Base-by-base conservation (phyloP, 164 flowering plant genomes). In the Akebia trifoliata region DNA sequence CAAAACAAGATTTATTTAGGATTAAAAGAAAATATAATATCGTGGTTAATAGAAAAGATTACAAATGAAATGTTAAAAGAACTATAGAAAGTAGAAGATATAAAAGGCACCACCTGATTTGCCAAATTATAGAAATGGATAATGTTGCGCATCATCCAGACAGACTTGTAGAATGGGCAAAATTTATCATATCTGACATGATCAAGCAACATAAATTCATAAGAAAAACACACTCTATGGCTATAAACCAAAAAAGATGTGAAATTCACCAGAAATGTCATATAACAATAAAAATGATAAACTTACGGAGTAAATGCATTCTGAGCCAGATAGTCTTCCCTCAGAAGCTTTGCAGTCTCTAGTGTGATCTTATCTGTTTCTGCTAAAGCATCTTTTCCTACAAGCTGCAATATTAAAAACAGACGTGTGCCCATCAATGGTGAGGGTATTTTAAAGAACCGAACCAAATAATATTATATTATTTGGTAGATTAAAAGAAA, bases 131-230 rank as follows among this genome's bases (percentile, higher is more conserved):
- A 82, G 81, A 85, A 90, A 72, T 86, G 97, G 64, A 94, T 88
- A 37, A 90, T 90, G 69, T 94, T 94, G 66, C 96, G 90, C 96
- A 90, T 90, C 97, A 94, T 94, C 97, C 97, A 94, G 29, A 94
- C 96, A 38, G 95, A 87, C 78, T 90, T 90, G 86, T 94, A 90
- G 78, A 90, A 94, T 36, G 97, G 97, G 63, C 99, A 94, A 71
- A 83, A 94, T 32, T 88, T 94, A 60, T 94, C 99, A 65, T 90
- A 94, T 54, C 97, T 90, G 87, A 56, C 40, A 50, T 54, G 54
- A 26, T 28, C 66, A 59, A 18, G 10, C 22, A 61, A 64, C 36
- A 37, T 10, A 61, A 3, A 36, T 37, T n/a, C n/a, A n/a, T n/a
- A n/a, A 40, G 12, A 37, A 18, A 21, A 29, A 48, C 3, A 54